Evolutionary conservation across 805 yeast species (phyloP), one percentile per base, ranked within the genome.

Genomic region (Schwanniomyces yamadae): DNA sequence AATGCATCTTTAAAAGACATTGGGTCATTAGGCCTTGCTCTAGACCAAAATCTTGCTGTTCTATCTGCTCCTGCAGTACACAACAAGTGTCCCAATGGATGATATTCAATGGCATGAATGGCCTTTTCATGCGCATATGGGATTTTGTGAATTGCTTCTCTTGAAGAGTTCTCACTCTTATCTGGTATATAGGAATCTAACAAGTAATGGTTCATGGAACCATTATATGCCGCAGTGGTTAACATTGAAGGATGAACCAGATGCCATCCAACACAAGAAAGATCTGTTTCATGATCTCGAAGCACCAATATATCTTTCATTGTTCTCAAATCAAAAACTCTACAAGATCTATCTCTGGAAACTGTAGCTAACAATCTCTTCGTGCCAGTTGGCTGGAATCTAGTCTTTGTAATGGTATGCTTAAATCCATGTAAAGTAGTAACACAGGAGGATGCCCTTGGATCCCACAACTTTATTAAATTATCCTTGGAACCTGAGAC

Each of bases 401-500:
- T 69, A 1, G 95, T 80, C 48, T 82, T 80, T 21, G 88, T 78
- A n/a, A 93, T 87, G 0, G 98, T 91, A 61, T 93, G 96, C 53
- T 95, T 93, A 62, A 87, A 91, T 9, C 95, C 95, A 53, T 89
- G 87, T 19, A 93, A 60, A 0, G 97, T 90, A 2, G 88, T 70
- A 5, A 93, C 67, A 45, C 91, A 81, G 31, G 72, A 71, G 0
- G 83, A 80, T 4, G 78, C 71, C 44, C 99, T 73, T 8, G 99
- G 99, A 57, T 93, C 99, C 99, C 99, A 93, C 17, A 93, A 67
- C 61, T 90, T 89, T 31, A 93, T 77, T 47, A 89, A 66, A 59
- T 95, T 95, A 61, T 93, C 99, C 57, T 95, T 93, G 0, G 98
- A 93, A 0, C 97, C 99, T 44, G 90, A 77, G 0, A 84, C 96